Base-by-base conservation (phyloP, 352 stramenopile species). In the Phytophthora aleatoria region DNA sequence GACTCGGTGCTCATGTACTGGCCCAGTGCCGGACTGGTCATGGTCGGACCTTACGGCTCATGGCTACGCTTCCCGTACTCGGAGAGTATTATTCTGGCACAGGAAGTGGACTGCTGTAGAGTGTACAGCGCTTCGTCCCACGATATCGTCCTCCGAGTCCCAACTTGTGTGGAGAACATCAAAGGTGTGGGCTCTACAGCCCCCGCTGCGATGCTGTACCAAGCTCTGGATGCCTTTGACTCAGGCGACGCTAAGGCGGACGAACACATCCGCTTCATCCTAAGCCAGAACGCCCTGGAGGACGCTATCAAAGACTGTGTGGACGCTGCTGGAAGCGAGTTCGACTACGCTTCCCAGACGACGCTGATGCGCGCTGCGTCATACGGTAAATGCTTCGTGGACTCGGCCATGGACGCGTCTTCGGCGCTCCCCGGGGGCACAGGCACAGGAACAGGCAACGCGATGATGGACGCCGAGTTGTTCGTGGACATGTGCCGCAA, bases 401-500 rank as follows among this genome's bases (percentile, higher is more conserved):
- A 95, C 57, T 83, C 81, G 26, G 81, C 73, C 3, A 75, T 81
- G 68, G 80, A 85, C 33, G 67, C 72, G 13, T 70, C 77, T 0
- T 42, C 71, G 2, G 60, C 73, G 6, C 50, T 68, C 9, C 59
- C 64, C 1, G 47, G 72, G 16, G 67, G 52, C 0, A 47, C 49
- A 39, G 73, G 48, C 26, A 38, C 58, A 11, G 55, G 59, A 38
- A 44, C 52, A 15, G 65, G 50, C 48, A 67, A 73, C 50, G 31
- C 70, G 0, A 65, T 84, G 54, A 60, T 90, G 50, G 88, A 96
- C 42, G 63, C 83, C 3, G 85, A 96, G 56, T 69, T 95, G 20
- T 97, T 97, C 53, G 89, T 97, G 4, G 88, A 95, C 2, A 95
- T 92, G 77, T 88, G 83, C 47, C 87, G 88, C 35, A 96, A 96